Evolutionary conservation across 306 rosid species (phyloP), one percentile per base, ranked within the genome.

Genomic region (Dicorynia guianensis): DNA sequence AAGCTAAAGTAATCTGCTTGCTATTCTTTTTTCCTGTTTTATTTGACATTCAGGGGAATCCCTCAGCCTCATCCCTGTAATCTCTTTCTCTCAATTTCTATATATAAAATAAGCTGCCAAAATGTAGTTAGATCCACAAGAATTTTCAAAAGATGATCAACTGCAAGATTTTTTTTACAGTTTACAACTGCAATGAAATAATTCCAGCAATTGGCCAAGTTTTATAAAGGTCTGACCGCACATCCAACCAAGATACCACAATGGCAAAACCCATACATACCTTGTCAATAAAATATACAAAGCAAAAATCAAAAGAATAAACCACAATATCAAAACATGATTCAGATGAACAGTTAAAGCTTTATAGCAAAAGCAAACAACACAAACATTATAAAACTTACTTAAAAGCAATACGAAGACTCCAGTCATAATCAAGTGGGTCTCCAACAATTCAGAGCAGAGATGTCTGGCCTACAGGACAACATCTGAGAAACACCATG

Each of bases 391-490:
- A 49, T 5, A 35, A 49, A 60, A 61, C 80, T 49, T 77, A 81
- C 88, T 54, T 60, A 40, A 36, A 38, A 49, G 42, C 36, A 63
- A 61, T 69, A 63, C 61, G 44, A 75, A 67, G 72, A 63, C 68
- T 64, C 66, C 79, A 69, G 59, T 58, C 75, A 66, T 43, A 71
- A 60, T 88, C 91, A 96, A 73, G 87, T 87, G 54, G 97, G 98
- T 79, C 98, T 87, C 99, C 99, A 96, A 85, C 96, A 82, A 79
- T 88, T 90, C 60, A 85, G 88, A 56, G 96, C 77, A 61, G 97
- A 72, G 62, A 87, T 69, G 78, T 95, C 99, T 43, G 96, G 94
- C 71, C 96, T 86, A 80, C 88, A 82, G 8, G 97, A 90, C 70
- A 93, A 85, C 82, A 90, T 90, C 85, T 88, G 98, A 64, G 97